Evolutionary conservation across 2,329 filamentous ascomycete species (phyloP), one percentile per base, ranked within the genome.

Genomic region (Fusarium falciforme): DNA sequence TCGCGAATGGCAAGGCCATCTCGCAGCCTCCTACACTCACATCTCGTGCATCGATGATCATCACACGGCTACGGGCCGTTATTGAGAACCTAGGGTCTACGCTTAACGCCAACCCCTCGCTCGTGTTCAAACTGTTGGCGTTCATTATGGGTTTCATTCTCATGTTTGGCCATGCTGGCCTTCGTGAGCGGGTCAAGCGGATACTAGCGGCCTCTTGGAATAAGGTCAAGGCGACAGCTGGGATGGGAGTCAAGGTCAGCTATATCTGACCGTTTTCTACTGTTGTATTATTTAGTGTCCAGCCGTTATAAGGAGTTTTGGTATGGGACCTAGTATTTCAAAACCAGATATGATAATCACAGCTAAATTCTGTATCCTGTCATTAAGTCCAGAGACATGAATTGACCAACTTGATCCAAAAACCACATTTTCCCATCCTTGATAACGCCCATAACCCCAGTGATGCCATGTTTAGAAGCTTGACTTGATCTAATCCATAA

Each of bases 191-290:
- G 73, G 82, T 98, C 38, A 88, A 91, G 80, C 88, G 91, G 64
- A 85, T 95, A 40, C 80, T 97, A 49, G 89, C 89, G 42, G 86
- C 88, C 31, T 91, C 91, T 11, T 97, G 94, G 94, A 89, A 90
- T 64, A 98, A 97, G 84, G 85, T 98, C 44, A 91, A 90, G 80
- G 89, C 91, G 54, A 98, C 96, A 0, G 92, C 96, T 6, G 95
- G 95, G 2, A 98, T 98, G 96, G 96, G 96, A 3, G 93, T 97
- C 73, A 98, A 98, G 85, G 95, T 98, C 79, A 97, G 93, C 81
- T 98, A 98, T 84, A 97, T 99, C 69, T 98, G 84, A 78, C 64
- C 44, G 60, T 27, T 64, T 70, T 66, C 72, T 70, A 65, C 75
- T 67, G 76, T 66, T 78, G 71, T 78, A 73, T 69, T 63, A 74